Conservation (phyloP, 768 basidiomycete genomes). For the Termitomyces sp. region DNA sequence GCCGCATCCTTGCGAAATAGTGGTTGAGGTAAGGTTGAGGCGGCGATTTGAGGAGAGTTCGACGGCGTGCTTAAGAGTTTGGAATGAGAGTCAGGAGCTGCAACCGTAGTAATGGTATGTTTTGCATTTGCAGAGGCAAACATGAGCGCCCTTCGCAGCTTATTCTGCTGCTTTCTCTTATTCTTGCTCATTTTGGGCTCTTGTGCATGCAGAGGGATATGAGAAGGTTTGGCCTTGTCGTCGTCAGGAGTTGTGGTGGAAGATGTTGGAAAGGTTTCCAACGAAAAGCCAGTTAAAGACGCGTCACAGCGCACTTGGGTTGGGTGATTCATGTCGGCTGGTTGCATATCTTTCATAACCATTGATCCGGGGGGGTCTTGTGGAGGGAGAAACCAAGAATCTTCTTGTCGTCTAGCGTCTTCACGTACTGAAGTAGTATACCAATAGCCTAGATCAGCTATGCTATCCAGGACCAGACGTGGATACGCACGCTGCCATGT, state of each 20-base stretch:
- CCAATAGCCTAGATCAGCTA: neutral
- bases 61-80: neutral
- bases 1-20: neutral
- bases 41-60: no score
- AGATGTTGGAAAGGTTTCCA: neutral
- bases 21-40: neutral
- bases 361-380: conserved; percentile 3
- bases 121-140: neutral
- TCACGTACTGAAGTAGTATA: conserved; percentile 8
- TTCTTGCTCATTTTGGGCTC: conserved; percentile 3
- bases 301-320: neutral
- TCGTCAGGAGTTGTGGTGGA: neutral
- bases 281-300: neutral
- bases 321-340: neutral
- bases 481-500: conserved; percentile 34
- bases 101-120: neutral
- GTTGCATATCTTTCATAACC: neutral
- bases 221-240: neutral
- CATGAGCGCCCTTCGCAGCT: neutral
- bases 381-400: conserved; percentile 28
- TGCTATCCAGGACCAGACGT: neutral
- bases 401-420: conserved; percentile 4
- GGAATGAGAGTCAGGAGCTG: neutral
- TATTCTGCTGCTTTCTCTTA: neutral
- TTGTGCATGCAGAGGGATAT: neutral